phyloP scores from a whole-genome alignment of 306 rosid species.

The Rubus parviflorus region DNA sequence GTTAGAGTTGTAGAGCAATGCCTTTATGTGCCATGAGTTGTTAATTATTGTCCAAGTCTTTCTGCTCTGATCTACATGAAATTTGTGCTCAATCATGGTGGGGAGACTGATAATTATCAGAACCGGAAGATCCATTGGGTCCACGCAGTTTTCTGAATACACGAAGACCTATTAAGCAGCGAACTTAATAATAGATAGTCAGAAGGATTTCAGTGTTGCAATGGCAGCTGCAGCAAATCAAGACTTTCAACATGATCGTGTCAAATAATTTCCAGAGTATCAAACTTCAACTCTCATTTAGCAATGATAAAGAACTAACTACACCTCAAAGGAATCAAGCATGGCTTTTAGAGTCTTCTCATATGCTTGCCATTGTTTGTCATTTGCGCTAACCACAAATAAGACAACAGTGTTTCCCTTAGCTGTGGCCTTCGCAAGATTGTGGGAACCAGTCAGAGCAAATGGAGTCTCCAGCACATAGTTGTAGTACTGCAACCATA shows the following conservation, averaged over 20 bases:
- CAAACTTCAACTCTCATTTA: background rate
- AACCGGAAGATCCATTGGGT: too few species aligned
- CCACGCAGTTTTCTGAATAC: too few species aligned
- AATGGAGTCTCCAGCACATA: constrained; percentile 84
- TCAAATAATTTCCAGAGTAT: background rate
- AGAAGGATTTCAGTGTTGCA: too few species aligned
- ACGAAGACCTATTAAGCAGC: too few species aligned
- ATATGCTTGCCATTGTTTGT: constrained; percentile 84
- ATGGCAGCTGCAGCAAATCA: background rate
- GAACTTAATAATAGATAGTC: too few species aligned
- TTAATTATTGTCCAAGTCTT: too few species aligned
- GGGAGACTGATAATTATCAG: too few species aligned
- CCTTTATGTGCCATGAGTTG: too few species aligned
- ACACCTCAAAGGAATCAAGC: constrained; percentile 83
- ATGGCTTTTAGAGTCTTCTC: constrained; percentile 71
- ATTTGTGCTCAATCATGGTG: too few species aligned
- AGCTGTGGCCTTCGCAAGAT: constrained; percentile 96
- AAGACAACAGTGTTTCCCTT: constrained; percentile 90
- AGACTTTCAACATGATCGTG: background rate
- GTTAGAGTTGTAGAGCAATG: too few species aligned
- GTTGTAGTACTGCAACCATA: constrained; percentile 67
- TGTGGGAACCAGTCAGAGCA: constrained; percentile 92
- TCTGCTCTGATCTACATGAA: too few species aligned
- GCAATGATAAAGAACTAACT: constrained; percentile 15
- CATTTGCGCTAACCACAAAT: constrained; percentile 90